phyloP scores from a whole-genome alignment of 306 rosid genomes.

The Trifolium dubium region DNA sequence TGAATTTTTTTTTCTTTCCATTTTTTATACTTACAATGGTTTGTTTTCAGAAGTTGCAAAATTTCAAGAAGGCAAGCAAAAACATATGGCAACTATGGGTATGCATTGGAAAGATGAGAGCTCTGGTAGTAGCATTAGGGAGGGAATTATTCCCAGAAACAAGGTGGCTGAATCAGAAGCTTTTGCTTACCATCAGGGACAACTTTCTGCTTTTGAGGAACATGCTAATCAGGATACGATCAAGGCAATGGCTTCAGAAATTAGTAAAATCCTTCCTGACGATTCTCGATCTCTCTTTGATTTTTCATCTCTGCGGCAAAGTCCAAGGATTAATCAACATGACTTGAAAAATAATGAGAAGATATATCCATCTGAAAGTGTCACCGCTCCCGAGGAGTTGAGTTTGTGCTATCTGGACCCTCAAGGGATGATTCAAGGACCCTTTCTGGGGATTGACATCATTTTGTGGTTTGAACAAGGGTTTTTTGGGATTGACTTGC shows the following conservation, averaged over 20 bases:
- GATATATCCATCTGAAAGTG: constrained; percentile 43
- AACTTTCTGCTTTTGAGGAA: constrained; percentile 38
- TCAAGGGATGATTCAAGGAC: constrained; percentile 70
- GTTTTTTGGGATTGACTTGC: constrained; percentile 64
- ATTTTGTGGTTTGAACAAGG: constrained; percentile 78
- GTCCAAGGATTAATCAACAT: constrained; percentile 46
- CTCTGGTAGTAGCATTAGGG: constrained; percentile 33
- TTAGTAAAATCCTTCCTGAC: constrained; percentile 44
- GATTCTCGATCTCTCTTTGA: constrained; percentile 52
- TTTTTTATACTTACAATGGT: constrained; percentile 21
- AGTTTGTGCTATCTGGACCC: constrained; percentile 78
- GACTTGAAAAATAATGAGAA: constrained; percentile 50
- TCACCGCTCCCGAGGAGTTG: constrained; percentile 57
- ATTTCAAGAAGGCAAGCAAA: constrained; percentile 46
- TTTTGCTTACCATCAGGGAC: constrained; percentile 41
- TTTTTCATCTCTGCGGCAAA: constrained; percentile 47
- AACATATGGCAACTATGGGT: constrained; percentile 25
- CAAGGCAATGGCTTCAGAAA: constrained; percentile 43
- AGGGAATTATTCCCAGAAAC: constrained; percentile 37
- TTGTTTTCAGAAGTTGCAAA: constrained; percentile 48
- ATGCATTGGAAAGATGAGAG: constrained; percentile 42
- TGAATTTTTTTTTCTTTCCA: too few species aligned
- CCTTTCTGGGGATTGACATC: constrained; percentile 76
- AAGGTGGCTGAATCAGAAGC: constrained; percentile 43
- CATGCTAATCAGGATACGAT: constrained; percentile 45